Percentiles rank a stretch among this genome's conserved stretches.
Conservation (phyloP, 768 basidiomycete species). For the Boletellus ananiceps region DNA sequence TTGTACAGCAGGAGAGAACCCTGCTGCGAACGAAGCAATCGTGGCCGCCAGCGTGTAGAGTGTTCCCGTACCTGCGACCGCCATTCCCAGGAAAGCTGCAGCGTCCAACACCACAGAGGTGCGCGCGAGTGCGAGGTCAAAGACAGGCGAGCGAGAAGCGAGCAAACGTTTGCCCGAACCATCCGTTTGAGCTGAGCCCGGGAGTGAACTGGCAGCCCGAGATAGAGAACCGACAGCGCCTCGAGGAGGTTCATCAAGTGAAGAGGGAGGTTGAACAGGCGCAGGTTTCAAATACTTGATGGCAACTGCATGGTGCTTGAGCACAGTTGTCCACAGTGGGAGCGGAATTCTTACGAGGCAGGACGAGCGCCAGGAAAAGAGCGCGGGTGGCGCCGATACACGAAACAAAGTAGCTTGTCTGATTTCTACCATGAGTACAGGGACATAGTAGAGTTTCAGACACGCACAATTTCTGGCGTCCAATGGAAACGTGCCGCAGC, state of each 20-base stretch:
- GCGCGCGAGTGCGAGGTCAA: slow-evolving; percentile 70
- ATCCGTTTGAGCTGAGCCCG: slow-evolving; percentile 1
- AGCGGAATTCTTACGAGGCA: slow-evolving; percentile 51
- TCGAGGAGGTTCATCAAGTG: slow-evolving; percentile 17
- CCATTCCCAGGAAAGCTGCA: slow-evolving; percentile 47
- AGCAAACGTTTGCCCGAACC: slow-evolving; percentile 1
- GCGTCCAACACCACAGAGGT: slow-evolving; percentile 57
- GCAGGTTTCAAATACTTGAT: slow-evolving; percentile 52
- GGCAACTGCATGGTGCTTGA: slow-evolving; percentile 36
- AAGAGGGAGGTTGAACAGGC: slow-evolving; percentile 14
- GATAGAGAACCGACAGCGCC: background rate
- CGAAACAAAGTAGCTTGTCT: slow-evolving; percentile 77
- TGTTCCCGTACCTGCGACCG: slow-evolving; percentile 40
- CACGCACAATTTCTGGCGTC: slow-evolving; percentile 57
- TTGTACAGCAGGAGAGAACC: slow-evolving; percentile 62
- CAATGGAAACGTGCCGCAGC: slow-evolving; percentile 58
- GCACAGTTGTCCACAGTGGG: background rate
- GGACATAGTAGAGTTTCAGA: background rate
- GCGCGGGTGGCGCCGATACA: slow-evolving; percentile 51
- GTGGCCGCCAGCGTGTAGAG: slow-evolving; percentile 50
- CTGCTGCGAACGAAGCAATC: slow-evolving; percentile 54
- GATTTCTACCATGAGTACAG: background rate
- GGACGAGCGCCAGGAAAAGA: slow-evolving; percentile 46
- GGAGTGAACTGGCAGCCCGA: background rate
- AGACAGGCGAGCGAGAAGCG: slow-evolving; percentile 38